A percentile compares a stretch with the other conserved stretches of the same genome.
Conservation (phyloP, 1,139 yeast species). For the Suhomyces bokatorum region DNA sequence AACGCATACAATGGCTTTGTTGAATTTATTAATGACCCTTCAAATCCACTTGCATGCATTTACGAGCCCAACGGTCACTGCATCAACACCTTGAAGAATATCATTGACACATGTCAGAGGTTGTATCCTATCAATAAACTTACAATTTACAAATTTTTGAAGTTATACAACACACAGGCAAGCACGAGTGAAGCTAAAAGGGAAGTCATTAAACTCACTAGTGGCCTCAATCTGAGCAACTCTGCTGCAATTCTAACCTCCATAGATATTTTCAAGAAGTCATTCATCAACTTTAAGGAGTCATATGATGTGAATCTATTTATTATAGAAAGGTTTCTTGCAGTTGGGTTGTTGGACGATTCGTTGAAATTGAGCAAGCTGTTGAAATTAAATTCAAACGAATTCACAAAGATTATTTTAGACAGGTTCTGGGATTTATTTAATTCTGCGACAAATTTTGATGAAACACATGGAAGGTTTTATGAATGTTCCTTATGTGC, state of each 20-base stretch:
- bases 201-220: constrained; percentile 33
- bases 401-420: constrained; percentile 23
- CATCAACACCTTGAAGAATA: constrained; percentile 21
- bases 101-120: constrained; percentile 41
- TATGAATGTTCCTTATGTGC: constrained; percentile 43
- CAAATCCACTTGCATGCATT: constrained; percentile 21
- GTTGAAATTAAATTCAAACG: constrained; percentile 16
- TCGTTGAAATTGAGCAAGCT: constrained; percentile 23
- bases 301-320: constrained; percentile 29
- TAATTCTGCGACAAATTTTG: constrained; percentile 50
- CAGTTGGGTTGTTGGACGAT: constrained; percentile 36
- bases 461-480: constrained; percentile 49
- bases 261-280: constrained; percentile 26
- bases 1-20: not conserved
- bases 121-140: constrained; percentile 45
- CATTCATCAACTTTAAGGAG: constrained; percentile 27
- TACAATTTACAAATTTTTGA: constrained; percentile 37
- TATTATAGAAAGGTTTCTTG: constrained; percentile 42
- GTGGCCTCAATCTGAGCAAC: constrained; percentile 34
- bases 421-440: constrained; percentile 57
- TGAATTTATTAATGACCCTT: constrained; percentile 3
- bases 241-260: constrained; percentile 29
- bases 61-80: constrained; percentile 25
- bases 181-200: constrained; percentile 20
- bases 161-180: constrained; percentile 25